Base-by-base conservation (phyloP, 805 yeast species). In the Hanseniaspora singularis region DNA sequence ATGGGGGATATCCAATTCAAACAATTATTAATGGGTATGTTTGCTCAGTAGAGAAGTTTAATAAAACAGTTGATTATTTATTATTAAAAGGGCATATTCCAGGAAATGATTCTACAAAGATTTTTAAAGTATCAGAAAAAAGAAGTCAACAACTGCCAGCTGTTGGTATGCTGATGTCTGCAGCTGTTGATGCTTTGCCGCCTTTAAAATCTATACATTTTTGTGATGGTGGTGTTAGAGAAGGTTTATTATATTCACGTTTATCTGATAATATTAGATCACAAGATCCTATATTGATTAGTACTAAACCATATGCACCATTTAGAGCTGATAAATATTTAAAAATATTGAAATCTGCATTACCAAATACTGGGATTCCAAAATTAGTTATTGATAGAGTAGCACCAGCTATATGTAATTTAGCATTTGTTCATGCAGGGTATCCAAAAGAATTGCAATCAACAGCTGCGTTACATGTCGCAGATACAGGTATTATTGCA, bases 391-490 rank as follows among this genome's bases (percentile, higher is more conserved):
- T 69, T 19, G 62, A 70, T 36, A 67, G 87, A 53, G 70, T 82
- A 10, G 76, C 77, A 4, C 82, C 81, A 11, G 87, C 87, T 0
- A 64, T 81, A 27, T 79, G 84, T 55, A 81, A 82, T 55, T 64
- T 81, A 42, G 81, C 86, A 1, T 82, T 81, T 61, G 81, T 78
- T 11, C 88, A 81, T 57, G 77, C 83, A 27, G 76, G 86, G 7
- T 81, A 79, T 57, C 83, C 86, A 26, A 77, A 80, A 56, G 89
- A 81, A 56, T 61, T 80, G 42, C 89, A 80, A 61, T 79, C 88
- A 7, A 73, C 80, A 4, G 81, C 85, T 1, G 83, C 87, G 0
- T 64, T 81, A 33, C 79, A 75, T 51, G 75, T 81, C 20, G 87
- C 85, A 7, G 74, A 81, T 0, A 73, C 84, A 0, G 92, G 92